Conservation (phyloP, 2,329 filamentous ascomycete species). For the Fusarium sp. region DNA sequence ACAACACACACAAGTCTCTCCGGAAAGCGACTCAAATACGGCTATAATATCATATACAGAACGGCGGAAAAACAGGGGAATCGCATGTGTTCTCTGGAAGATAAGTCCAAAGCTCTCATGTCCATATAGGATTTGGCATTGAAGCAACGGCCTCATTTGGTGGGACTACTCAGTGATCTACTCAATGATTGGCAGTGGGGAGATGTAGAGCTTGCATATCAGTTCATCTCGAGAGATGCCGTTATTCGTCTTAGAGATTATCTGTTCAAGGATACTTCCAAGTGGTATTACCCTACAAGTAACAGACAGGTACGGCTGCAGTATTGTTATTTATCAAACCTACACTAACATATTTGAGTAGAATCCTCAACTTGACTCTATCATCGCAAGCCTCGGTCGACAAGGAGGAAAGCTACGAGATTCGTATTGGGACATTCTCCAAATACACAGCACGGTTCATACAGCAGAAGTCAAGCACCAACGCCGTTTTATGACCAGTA, state of each 20-base stretch:
- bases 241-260: conserved; percentile 6
- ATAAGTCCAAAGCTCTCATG: conserved; percentile 23
- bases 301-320: neutral
- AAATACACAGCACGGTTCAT: neutral
- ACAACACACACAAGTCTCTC: conserved; percentile 17
- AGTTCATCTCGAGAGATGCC: neutral
- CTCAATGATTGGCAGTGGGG: conserved; percentile 23
- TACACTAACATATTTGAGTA: neutral
- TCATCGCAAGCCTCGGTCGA: conserved; percentile 19
- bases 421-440: conserved; percentile 25
- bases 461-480: conserved; percentile 12
- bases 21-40: conserved; percentile 19
- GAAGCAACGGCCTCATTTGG: neutral
- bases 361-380: conserved; percentile 2
- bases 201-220: conserved; percentile 14
- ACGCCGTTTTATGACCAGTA: conserved; percentile 4
- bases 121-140: conserved; percentile 31
- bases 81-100: neutral
- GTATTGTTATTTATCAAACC: neutral
- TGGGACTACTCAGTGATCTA: conserved; percentile 17
- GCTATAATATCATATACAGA: conserved; percentile 25
- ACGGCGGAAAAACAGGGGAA: conserved; percentile 10
- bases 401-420: conserved; percentile 14
- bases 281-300: conserved; percentile 30
- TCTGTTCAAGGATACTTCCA: conserved; percentile 10